Evolutionary conservation across 306 rosid genomes (phyloP).

Genomic region (Senna tora): DNA sequence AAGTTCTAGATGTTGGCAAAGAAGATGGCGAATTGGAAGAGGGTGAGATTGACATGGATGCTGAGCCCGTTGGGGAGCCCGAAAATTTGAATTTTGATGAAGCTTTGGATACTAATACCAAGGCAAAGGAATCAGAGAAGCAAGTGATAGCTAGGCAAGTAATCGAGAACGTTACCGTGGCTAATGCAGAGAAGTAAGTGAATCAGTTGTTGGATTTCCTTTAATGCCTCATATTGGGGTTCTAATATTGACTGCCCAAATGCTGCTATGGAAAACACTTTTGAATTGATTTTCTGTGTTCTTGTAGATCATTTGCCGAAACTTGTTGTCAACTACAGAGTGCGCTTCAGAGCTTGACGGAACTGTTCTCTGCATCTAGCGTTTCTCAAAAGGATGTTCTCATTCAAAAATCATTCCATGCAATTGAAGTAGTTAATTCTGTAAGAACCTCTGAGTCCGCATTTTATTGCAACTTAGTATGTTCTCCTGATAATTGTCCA

Average conservation of each 20-base stretch:
- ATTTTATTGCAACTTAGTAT: constrained; percentile 6
- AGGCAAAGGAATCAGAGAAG: constrained; percentile 37
- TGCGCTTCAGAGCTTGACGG: constrained; percentile 51
- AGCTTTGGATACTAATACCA: constrained; percentile 39
- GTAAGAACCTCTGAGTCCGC: constrained; percentile 51
- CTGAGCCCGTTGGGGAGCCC: constrained; percentile 42
- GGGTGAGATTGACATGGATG: constrained; percentile 96
- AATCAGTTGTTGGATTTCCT: constrained; percentile 35
- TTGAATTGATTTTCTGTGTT: constrained; percentile 34
- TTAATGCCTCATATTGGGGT: constrained; percentile 24
- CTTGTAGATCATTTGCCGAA: constrained; percentile 74
- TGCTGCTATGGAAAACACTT: background rate
- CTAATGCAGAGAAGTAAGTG: constrained; percentile 81
- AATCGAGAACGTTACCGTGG: constrained; percentile 54
- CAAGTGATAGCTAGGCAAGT: constrained; percentile 48
- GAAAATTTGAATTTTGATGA: constrained; percentile 28
- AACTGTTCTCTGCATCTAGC: constrained; percentile 42
- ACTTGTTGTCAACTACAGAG: constrained; percentile 56
- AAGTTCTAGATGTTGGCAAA: constrained; percentile 54
- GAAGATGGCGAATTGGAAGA: constrained; percentile 98
- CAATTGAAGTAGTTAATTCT: constrained; percentile 56
- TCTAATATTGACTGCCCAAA: constrained; percentile 14
- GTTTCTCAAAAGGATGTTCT: constrained; percentile 57
- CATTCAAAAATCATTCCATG: constrained; percentile 47
- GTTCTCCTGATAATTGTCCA: background rate